A percentile compares a stretch with the other conserved stretches of the same genome.
These are phyloP conservation scores for Ophiognomonia clavigignenti-juglandacearum DNA, from an alignment of 2,329 filamentous ascomycete species.

Conservation along the genomic window DNA sequence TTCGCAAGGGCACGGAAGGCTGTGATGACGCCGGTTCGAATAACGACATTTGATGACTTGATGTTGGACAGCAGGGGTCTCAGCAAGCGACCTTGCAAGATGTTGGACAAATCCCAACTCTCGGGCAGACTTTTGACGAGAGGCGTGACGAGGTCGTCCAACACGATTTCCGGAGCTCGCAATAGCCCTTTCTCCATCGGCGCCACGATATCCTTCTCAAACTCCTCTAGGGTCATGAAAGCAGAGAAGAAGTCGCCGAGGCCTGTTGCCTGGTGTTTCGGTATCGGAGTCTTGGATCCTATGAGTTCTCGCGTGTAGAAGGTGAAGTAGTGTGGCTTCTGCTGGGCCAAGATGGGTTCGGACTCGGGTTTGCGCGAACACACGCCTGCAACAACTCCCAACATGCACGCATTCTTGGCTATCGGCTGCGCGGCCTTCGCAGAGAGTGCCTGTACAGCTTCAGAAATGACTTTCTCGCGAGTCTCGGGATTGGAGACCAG, in stretches of 20 bases:
- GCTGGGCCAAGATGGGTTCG: conserved; percentile 56
- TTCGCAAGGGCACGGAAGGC: conserved; percentile 69
- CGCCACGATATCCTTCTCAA: conserved; percentile 72
- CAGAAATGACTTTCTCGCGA: conserved; percentile 56
- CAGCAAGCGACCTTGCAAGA: conserved; percentile 66
- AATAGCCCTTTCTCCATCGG: conserved; percentile 84
- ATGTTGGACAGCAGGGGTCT: conserved; percentile 87
- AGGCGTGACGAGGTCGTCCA: conserved; percentile 72
- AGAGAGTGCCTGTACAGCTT: conserved; percentile 63
- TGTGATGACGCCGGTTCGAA: conserved; percentile 69
- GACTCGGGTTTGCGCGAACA: conserved; percentile 65
- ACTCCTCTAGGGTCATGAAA: conserved; percentile 69
- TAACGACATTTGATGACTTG: conserved; percentile 79
- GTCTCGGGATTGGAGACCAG: conserved; percentile 57
- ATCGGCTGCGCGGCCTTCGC: conserved; percentile 60
- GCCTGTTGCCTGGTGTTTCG: conserved; percentile 66
- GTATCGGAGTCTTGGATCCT: conserved; percentile 68
- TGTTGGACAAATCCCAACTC: conserved; percentile 70
- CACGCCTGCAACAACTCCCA: conserved; percentile 85
- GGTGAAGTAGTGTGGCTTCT: conserved; percentile 69
- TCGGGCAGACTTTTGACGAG: conserved; percentile 66
- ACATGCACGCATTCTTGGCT: conserved; percentile 67
- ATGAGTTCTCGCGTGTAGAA: conserved; percentile 86
- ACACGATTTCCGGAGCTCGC: conserved; percentile 82
- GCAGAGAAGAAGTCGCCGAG: conserved; percentile 76